Conservation (phyloP, 192 early-diverging fungal genomes). For the Coemansia sp. region DNA sequence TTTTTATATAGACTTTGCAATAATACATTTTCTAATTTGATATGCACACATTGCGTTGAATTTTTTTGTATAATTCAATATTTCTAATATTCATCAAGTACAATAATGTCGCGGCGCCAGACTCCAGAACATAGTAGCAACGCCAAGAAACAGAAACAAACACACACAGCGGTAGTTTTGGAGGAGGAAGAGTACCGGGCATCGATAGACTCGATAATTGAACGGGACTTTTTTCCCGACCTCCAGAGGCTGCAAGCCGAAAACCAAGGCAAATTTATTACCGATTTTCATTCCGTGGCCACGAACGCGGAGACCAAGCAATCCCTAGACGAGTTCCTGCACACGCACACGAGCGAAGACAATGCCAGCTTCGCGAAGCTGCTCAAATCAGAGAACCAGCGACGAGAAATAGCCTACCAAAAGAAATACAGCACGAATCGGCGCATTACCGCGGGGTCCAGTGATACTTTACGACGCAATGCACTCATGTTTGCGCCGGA, state of each 20-base stretch:
- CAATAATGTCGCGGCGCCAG: neutral
- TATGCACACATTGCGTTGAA: no score
- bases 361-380: slow-evolving; percentile 32
- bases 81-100: no score
- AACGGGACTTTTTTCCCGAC: slow-evolving; percentile 42
- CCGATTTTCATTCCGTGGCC: neutral
- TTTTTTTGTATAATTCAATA: no score
- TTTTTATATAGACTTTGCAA: no score
- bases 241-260: slow-evolving; percentile 9
- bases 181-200: slow-evolving; percentile 27
- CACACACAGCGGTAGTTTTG: slow-evolving; percentile 8
- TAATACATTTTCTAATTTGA: no score
- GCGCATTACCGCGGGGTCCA: neutral
- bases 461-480: neutral
- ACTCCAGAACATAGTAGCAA: neutral
- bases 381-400: slow-evolving; percentile 9
- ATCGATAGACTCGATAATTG: slow-evolving; percentile 19
- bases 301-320: neutral
- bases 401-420: neutral
- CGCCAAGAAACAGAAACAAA: neutral
- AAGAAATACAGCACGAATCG: neutral
- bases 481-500: slow-evolving; percentile 23
- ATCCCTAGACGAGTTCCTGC: slow-evolving; percentile 25
- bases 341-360: slow-evolving; percentile 32
- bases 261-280: neutral